These are phyloP conservation scores for Trichoderma harzianum DNA, from an alignment of 2,329 filamentous ascomycete genomes.

Conservation along the genomic window DNA sequence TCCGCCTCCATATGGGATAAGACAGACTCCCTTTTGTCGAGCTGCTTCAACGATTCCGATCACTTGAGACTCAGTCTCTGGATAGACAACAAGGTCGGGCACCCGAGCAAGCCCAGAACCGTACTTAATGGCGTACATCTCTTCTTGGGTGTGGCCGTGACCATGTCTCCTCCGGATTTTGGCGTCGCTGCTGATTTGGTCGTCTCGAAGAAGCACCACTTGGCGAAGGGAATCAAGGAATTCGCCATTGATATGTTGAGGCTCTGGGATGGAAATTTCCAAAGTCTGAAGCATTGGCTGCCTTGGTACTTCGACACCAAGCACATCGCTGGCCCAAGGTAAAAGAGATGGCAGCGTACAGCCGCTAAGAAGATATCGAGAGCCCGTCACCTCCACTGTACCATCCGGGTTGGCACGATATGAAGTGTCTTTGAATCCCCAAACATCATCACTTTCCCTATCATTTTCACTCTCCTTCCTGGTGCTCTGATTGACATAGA, in stretches of 20 bases:
- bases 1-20: not conserved
- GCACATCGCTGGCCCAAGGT: not conserved
- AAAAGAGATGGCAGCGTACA: not conserved
- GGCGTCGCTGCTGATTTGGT: not conserved
- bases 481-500: not conserved
- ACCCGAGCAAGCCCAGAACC: not conserved
- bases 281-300: not conserved
- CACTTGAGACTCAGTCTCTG: not conserved
- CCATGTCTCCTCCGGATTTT: not conserved
- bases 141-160: not conserved
- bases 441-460: not conserved
- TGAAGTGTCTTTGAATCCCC: not conserved
- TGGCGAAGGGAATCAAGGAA: not conserved
- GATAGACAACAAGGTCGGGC: not conserved
- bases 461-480: not conserved
- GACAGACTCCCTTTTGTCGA: not conserved
- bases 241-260: not conserved
- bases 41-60: not conserved
- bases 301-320: not conserved
- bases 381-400: not conserved
- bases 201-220: not conserved
- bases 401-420: not conserved
- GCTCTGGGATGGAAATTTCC: not conserved
- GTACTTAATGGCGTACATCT: constrained; percentile 8
- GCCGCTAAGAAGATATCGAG: not conserved